Evolutionary conservation across 176 grass and related monocot species (phyloP).

Genomic region (Eleusine coracana): DNA sequence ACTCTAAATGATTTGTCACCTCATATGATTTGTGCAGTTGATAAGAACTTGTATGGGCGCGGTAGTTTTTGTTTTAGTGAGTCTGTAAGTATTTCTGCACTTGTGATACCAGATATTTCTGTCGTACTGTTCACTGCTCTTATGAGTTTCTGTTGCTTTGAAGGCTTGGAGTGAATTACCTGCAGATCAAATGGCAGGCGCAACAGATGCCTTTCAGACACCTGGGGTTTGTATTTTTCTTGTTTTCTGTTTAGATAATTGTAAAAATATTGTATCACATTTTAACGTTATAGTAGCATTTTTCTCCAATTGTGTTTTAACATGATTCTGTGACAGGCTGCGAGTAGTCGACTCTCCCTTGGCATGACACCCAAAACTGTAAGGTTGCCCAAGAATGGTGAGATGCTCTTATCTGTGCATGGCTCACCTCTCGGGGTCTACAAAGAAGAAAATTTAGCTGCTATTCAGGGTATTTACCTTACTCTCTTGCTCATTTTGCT

Average conservation of each 20-base stretch:
- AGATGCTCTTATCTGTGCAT: constrained; percentile 82
- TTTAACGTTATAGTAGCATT: background rate
- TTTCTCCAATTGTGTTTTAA: constrained; percentile 15
- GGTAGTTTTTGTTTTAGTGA: constrained; percentile 43
- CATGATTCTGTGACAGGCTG: constrained; percentile 53
- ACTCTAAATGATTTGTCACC: constrained; percentile 21
- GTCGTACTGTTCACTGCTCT: constrained; percentile 22
- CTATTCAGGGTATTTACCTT: constrained; percentile 58
- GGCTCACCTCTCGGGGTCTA: constrained; percentile 91
- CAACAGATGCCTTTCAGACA: constrained; percentile 57
- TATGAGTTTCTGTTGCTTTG: constrained; percentile 24
- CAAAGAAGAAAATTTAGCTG: constrained; percentile 76
- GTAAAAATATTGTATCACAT: background rate
- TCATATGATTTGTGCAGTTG: constrained; percentile 49
- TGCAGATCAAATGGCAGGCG: constrained; percentile 51
- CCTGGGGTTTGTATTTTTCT: constrained; percentile 65
- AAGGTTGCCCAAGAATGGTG: constrained; percentile 81
- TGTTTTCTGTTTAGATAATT: background rate
- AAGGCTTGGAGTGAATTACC: constrained; percentile 50
- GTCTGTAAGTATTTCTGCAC: constrained; percentile 65
- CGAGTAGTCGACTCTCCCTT: constrained; percentile 57
- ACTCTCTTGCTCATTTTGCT: constrained; percentile 19
- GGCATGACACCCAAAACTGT: constrained; percentile 85
- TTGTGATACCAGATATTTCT: constrained; percentile 25
- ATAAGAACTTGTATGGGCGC: constrained; percentile 51